These are phyloP conservation scores for Tricholoma sp. DNA, from an alignment of 768 basidiomycete species.

Conservation along the genomic window DNA sequence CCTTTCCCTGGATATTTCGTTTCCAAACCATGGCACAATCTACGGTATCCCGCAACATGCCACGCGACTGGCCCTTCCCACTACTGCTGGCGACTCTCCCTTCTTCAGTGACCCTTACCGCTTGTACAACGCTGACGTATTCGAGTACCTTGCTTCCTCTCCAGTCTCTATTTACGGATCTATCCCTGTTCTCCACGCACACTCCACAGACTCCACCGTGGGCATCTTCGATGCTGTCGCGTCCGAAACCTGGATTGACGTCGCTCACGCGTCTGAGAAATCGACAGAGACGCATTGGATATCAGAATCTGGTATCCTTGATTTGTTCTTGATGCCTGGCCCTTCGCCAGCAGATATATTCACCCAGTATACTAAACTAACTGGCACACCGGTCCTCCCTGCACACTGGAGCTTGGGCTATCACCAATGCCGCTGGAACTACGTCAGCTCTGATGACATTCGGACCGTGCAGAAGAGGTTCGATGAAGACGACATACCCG, in stretches of 20 bases:
- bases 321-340: conserved; percentile 90
- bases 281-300: conserved; percentile 94
- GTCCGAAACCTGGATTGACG: conserved; percentile 95
- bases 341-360: conserved; percentile 82
- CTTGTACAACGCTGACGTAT: conserved; percentile 93
- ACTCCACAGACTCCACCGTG: conserved; percentile 81
- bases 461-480: conserved; percentile 80
- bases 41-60: conserved; percentile 98
- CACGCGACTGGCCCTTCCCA: conserved; percentile 81
- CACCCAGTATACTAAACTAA: conserved; percentile 78
- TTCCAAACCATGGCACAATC: conserved; percentile 86
- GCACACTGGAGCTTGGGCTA: conserved; percentile 90
- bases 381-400: conserved; percentile 85
- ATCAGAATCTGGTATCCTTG: conserved; percentile 94
- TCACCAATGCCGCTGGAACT: conserved; percentile 99
- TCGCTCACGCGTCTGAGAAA: conserved; percentile 60
- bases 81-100: conserved; percentile 75
- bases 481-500: conserved; percentile 91
- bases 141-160: conserved; percentile 86
- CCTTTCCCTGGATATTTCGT: conserved; percentile 85
- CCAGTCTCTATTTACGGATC: conserved; percentile 85
- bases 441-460: conserved; percentile 85
- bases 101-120: conserved; percentile 89
- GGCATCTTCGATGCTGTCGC: conserved; percentile 83
- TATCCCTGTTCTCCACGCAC: conserved; percentile 91